A percentile compares a stretch with the other conserved stretches of the same genome.
These are phyloP conservation scores for Boletus huronensis DNA, from an alignment of 768 basidiomycete species.

Conservation along the genomic window DNA sequence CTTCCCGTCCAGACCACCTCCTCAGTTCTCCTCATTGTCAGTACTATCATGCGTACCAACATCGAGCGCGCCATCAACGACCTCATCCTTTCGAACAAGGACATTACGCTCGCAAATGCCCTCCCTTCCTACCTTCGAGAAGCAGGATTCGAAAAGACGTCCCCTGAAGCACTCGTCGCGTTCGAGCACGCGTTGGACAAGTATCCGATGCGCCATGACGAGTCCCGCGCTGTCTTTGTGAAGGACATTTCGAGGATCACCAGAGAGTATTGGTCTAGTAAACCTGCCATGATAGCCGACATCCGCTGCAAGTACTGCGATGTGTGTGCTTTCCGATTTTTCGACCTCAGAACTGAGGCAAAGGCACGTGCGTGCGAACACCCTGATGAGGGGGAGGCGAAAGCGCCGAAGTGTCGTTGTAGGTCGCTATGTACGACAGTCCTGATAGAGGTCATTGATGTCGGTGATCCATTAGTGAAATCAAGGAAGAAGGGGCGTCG, in stretches of 20 bases:
- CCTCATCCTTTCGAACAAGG: slow-evolving; percentile 4
- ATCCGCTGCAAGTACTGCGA: not conserved
- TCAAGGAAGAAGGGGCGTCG: slow-evolving; percentile 4
- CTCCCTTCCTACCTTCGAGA: slow-evolving; percentile 8
- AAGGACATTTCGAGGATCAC: not conserved
- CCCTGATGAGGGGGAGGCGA: not conserved
- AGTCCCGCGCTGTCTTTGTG: slow-evolving; percentile 2
- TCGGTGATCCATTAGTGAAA: not conserved
- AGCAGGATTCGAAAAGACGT: slow-evolving; percentile 10
- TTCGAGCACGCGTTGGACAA: slow-evolving; percentile 19
- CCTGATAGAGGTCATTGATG: not conserved
- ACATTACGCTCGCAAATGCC: slow-evolving; percentile 7
- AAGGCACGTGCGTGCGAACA: not conserved
- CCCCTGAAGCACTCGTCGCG: slow-evolving; percentile 7
- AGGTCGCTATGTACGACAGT: not conserved
- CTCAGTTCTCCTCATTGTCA: not conserved
- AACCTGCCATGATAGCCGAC: not conserved
- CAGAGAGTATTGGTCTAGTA: slow-evolving; percentile 7
- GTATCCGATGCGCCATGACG: slow-evolving; percentile 3
- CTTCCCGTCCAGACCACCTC: not conserved
- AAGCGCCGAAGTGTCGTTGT: slow-evolving; percentile 5
- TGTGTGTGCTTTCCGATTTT: not conserved
- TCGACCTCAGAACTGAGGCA: not conserved
- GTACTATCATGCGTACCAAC: slow-evolving; percentile 3
- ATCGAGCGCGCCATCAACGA: slow-evolving; percentile 11